Evolutionary conservation across 352 stramenopile species (phyloP).

Genomic region (Globisporangium viniferum): DNA sequence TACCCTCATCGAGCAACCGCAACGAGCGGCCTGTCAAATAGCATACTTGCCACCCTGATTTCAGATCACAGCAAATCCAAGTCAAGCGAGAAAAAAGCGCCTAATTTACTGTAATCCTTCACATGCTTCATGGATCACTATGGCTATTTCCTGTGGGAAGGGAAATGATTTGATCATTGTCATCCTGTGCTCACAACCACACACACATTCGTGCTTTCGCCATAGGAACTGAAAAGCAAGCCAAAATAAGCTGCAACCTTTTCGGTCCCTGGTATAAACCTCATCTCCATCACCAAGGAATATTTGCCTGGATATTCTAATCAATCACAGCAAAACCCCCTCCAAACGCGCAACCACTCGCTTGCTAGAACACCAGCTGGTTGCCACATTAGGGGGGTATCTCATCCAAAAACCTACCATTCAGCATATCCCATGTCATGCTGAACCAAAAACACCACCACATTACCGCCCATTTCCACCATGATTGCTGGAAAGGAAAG

Average conservation of each 20-base stretch:
- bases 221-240: background rate
- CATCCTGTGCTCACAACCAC: too few relatives aligned
- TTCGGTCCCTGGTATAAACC: background rate
- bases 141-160: background rate
- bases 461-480: background rate
- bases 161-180: background rate
- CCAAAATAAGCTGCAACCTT: background rate
- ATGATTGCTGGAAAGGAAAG: background rate
- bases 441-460: background rate
- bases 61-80: background rate
- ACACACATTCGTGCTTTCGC: background rate
- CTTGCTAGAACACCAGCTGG: background rate
- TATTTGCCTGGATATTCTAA: slow-evolving; percentile 7
- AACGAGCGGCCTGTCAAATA: background rate
- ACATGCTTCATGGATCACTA: background rate
- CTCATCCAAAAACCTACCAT: background rate
- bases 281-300: background rate
- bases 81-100: background rate
- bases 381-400: background rate
- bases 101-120: background rate
- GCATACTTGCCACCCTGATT: background rate
- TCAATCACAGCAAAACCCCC: background rate
- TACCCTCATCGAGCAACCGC: background rate
- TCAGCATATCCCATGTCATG: background rate
- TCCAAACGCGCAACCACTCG: background rate